Evolutionary conservation across 106 monocot species (phyloP).

Genomic region (Cymbidium sinense): DNA sequence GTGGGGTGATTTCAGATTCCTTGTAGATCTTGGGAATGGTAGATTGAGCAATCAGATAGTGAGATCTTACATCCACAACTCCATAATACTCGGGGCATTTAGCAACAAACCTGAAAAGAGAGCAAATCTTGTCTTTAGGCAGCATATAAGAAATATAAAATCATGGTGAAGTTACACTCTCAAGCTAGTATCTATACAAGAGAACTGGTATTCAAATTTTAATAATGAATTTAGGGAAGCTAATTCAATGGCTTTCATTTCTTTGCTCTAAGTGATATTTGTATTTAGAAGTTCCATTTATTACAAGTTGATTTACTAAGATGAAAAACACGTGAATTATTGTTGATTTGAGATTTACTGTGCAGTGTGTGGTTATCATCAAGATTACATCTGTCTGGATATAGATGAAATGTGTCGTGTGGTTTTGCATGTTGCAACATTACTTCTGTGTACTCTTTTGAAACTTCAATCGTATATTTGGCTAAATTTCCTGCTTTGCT

Average conservation of each 20-base stretch:
- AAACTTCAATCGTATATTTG: background rate
- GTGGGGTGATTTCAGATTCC: no score
- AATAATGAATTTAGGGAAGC: background rate
- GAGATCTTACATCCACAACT: background rate
- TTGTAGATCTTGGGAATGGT: background rate
- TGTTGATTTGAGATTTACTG: no score
- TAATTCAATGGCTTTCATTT: background rate
- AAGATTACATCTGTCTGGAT: background rate
- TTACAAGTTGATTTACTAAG: background rate
- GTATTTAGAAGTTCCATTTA: background rate
- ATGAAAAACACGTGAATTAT: background rate
- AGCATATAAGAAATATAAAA: background rate
- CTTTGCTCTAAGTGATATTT: background rate
- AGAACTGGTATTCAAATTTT: background rate
- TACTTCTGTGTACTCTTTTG: constrained; percentile 2
- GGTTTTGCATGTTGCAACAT: background rate
- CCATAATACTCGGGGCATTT: background rate
- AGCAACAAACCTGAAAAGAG: background rate
- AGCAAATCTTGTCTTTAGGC: background rate
- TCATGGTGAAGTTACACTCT: background rate
- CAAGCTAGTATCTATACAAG: background rate
- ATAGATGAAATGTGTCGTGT: background rate
- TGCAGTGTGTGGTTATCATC: background rate
- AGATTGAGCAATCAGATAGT: background rate
- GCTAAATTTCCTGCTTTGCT: background rate